Evolutionary conservation across 306 rosid species (phyloP), one percentile per base, ranked within the genome.

Genomic region (Luffa acutangula): DNA sequence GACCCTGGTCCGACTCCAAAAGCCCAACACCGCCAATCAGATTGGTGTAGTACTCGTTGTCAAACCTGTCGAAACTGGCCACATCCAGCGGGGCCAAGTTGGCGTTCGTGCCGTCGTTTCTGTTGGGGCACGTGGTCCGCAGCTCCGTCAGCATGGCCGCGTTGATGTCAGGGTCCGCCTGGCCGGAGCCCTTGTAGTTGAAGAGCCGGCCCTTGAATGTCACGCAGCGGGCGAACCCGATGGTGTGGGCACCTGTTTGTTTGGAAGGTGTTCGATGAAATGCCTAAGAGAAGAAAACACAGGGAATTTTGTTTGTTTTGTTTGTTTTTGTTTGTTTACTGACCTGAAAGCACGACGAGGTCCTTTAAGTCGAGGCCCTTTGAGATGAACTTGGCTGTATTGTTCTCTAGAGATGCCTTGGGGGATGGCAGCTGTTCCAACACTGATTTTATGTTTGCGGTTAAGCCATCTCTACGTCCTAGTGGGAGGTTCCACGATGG

Each of bases 301-400:
- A 13, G n/a, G 45, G 34, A 72, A 81, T 75, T 54, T 18, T 18
- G 17, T 25, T 20, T 25, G 31, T 25, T 17, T 13, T 3, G 36
- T 59, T 59, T 25, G 33, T 20, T 57, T 57, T 4, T 6, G 6
- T 20, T n/a, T 7, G 3, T 54, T 21, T 8, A 82, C 70, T 20
- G 71, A 91, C 97, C 97, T 84, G 97, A 92, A 78, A 92, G 97
- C 74, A 79, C 89, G 20, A 88, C 92, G 75, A 87, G 90, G 80
- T 90, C 97, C 75, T 73, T 90, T 64, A 89, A 31, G 60, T 90
- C 84, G 34, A 90, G 93, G 37, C 96, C 93, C 86, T 92, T 92
- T 9, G 91, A 79, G 49, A 85, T 70, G 81, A 92, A 92, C 82
- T 92, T 92, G 17, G 87, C 86, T 13, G 82, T 83, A 63, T 87